Conservation (phyloP, 768 basidiomycete genomes). For the Tubosaeta sp. region DNA sequence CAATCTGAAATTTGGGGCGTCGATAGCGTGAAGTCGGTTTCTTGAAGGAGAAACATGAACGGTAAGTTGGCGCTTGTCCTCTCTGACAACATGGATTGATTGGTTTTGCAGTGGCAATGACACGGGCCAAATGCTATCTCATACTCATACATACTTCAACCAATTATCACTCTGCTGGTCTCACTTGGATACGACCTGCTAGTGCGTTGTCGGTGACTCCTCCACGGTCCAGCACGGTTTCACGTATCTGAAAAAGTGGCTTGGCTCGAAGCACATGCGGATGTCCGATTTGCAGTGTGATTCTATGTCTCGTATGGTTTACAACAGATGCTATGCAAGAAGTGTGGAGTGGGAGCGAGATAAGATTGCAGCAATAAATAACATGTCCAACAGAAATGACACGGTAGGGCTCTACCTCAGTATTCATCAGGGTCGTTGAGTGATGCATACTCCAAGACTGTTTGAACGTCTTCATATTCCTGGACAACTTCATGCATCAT, state of each 20-base stretch:
- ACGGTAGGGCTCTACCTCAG: conserved; percentile 26
- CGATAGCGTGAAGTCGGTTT: conserved; percentile 86
- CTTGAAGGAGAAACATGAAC: conserved; percentile 88
- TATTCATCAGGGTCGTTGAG: conserved; percentile 67
- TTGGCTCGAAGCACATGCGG: conserved; percentile 88
- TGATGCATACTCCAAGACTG: conserved; percentile 75
- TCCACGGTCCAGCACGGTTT: conserved; percentile 86
- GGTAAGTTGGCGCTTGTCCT: conserved; percentile 39
- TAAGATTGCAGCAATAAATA: conserved; percentile 13
- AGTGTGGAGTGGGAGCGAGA: neutral
- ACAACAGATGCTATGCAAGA: neutral
- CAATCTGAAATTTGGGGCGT: neutral
- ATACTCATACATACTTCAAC: conserved; percentile 40
- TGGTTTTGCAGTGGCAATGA: conserved; percentile 71
- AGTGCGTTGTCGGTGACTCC: conserved; percentile 95
- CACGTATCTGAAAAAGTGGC: conserved; percentile 77
- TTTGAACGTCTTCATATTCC: conserved; percentile 75
- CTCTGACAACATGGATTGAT: neutral
- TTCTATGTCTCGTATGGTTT: neutral
- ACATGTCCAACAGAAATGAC: neutral
- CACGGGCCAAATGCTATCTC: conserved; percentile 81
- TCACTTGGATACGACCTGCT: neutral
- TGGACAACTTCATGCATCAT: conserved; percentile 73
- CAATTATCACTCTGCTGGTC: neutral
- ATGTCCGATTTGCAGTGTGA: conserved; percentile 76